phyloP scores from a whole-genome alignment of 768 basidiomycete genomes.

The Ramaria rubella region DNA sequence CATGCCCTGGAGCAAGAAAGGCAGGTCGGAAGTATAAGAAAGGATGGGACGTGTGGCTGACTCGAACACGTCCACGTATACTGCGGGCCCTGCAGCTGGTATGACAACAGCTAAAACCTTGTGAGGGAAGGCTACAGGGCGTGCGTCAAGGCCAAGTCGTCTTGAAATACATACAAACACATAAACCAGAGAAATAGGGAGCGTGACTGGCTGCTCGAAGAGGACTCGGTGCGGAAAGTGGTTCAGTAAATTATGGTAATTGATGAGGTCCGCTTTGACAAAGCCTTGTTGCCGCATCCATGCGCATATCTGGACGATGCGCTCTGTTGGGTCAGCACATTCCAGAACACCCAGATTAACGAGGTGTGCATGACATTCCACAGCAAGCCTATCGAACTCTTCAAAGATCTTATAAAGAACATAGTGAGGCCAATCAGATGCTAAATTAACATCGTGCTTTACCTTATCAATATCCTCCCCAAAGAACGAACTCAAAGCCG shows the following conservation, averaged over 20 bases:
- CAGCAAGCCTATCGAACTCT: constrained; percentile 34
- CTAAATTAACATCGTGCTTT: constrained; percentile 11
- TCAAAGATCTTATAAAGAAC: constrained; percentile 31
- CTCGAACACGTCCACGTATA: constrained; percentile 40
- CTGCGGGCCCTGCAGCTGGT: constrained; percentile 31
- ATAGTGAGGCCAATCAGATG: constrained; percentile 1
- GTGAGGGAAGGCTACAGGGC: constrained; percentile 50
- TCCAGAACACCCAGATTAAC: constrained; percentile 20
- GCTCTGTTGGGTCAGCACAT: constrained; percentile 25
- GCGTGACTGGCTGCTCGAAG: constrained; percentile 38
- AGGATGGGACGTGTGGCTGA: constrained; percentile 14
- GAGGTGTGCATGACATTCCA: constrained; percentile 36
- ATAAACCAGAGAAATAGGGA: constrained; percentile 57
- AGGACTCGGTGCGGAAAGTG: constrained; percentile 58
- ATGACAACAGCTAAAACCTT: constrained; percentile 48
- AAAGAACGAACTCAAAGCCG: constrained; percentile 48
- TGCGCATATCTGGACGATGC: constrained; percentile 41
- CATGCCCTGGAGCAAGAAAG: constrained; percentile 11
- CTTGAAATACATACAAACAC: constrained; percentile 49
- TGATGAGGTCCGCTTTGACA: constrained; percentile 25
- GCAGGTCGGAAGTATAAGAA: constrained; percentile 7
- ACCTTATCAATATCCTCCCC: constrained; percentile 40
- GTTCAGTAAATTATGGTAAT: constrained; percentile 40
- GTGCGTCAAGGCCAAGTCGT: constrained; percentile 44
- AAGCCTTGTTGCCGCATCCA: constrained; percentile 49